phyloP scores from a whole-genome alignment of 163 green algal genomes.

The Scenedesmus sp. region DNA sequence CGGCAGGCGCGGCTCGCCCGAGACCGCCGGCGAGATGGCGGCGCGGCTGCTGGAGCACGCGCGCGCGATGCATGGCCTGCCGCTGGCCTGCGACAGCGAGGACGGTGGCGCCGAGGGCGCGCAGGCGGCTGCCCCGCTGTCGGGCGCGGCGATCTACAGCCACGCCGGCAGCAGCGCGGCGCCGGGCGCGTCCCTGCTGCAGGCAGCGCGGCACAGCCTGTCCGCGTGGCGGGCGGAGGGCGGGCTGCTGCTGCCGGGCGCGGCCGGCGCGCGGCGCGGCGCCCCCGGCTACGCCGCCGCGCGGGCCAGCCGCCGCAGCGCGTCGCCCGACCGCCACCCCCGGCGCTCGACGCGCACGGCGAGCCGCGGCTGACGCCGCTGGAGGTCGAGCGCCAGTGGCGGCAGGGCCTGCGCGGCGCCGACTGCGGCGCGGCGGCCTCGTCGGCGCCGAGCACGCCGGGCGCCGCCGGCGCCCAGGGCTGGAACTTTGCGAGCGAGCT shows the following conservation, averaged over 20 bases:
- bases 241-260: background rate
- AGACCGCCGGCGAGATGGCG: constrained; percentile 9
- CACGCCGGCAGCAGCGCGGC: background rate
- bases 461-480: too few relatives aligned
- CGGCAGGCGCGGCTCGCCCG: background rate
- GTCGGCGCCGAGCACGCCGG: too few relatives aligned
- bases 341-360: too few relatives aligned
- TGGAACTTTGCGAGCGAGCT: too few relatives aligned
- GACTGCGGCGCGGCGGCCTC: background rate
- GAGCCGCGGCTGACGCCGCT: too few relatives aligned
- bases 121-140: background rate
- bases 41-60: constrained; percentile 15
- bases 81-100: too few relatives aligned
- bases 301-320: background rate
- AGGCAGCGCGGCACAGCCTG: constrained; percentile 14
- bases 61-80: background rate
- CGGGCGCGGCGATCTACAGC: background rate
- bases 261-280: background rate
- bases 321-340: background rate
- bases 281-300: background rate
- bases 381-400: too few relatives aligned
- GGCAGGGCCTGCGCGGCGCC: background rate
- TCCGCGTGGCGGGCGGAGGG: constrained; percentile 19
- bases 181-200: background rate
- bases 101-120: background rate